phyloP scores from a whole-genome alignment of 768 basidiomycete genomes.

The Coprinellus micaceus region DNA sequence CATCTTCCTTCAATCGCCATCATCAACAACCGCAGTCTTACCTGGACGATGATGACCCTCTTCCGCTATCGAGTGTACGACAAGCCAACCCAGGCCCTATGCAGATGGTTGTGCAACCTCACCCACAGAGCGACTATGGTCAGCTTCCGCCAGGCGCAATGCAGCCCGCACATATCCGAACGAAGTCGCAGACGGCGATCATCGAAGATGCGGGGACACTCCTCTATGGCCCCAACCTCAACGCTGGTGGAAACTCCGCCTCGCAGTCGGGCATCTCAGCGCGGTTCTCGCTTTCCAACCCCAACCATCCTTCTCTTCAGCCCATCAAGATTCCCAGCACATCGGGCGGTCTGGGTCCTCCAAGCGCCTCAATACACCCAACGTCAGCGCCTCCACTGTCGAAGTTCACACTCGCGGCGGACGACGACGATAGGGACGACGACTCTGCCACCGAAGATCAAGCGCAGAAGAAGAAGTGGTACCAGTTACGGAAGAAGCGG shows the following conservation, averaged over 20 bases:
- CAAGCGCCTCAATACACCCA: neutral
- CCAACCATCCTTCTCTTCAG: constrained; percentile 14
- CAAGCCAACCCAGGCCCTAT: neutral
- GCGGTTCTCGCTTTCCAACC: constrained; percentile 12
- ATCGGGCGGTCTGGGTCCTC: constrained; percentile 8
- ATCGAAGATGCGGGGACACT: constrained; percentile 58
- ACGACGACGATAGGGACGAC: constrained; percentile 27
- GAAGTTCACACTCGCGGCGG: constrained; percentile 20
- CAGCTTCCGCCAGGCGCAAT: constrained; percentile 59
- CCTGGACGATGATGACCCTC: constrained; percentile 11
- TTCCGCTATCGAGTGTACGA: constrained; percentile 18
- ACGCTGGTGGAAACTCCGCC: constrained; percentile 13
- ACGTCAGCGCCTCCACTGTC: constrained; percentile 12
- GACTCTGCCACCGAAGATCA: constrained; percentile 39
- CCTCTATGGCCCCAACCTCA: constrained; percentile 14
- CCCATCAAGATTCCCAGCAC: neutral
- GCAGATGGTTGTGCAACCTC: neutral
- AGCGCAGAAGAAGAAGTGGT: constrained; percentile 64
- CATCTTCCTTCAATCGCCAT: constrained; percentile 1
- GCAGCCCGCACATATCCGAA: constrained; percentile 64
- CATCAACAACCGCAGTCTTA: neutral
- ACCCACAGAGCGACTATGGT: constrained; percentile 26
- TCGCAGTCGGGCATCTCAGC: constrained; percentile 14
- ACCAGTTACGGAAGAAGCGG: constrained; percentile 55
- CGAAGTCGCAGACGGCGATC: constrained; percentile 80